These are phyloP conservation scores for Fusarium continuum DNA, from an alignment of 2,329 filamentous ascomycete genomes.

Conservation along the genomic window DNA sequence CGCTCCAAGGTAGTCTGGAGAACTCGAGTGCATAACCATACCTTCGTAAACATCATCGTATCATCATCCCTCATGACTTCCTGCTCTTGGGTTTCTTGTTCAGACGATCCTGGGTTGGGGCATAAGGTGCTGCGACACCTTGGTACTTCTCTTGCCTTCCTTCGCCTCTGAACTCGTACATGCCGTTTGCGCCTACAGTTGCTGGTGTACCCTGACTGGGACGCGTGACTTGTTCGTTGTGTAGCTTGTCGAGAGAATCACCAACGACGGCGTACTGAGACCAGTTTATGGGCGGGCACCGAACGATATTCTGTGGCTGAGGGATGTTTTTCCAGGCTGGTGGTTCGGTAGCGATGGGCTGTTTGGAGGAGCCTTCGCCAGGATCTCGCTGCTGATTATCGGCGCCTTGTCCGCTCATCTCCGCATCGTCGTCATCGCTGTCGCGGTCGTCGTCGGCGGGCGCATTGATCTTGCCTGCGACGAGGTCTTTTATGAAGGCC, in stretches of 20 bases:
- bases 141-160: constrained; percentile 56
- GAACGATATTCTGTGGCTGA: constrained; percentile 80
- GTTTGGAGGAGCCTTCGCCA: constrained; percentile 35
- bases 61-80: constrained; percentile 39
- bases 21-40: constrained; percentile 11
- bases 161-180: constrained; percentile 61
- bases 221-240: constrained; percentile 77
- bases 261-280: constrained; percentile 91
- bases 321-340: constrained; percentile 72
- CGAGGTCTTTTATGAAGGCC: constrained; percentile 75
- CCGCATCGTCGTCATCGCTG: constrained; percentile 44
- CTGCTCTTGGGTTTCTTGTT: constrained; percentile 50
- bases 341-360: constrained; percentile 38
- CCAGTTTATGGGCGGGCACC: constrained; percentile 94
- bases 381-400: constrained; percentile 43
- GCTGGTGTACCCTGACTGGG: constrained; percentile 68
- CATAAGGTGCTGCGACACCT: constrained; percentile 67
- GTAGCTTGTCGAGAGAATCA: constrained; percentile 79
- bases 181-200: constrained; percentile 53
- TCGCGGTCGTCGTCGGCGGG: constrained; percentile 43
- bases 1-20: constrained; percentile 19
- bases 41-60: constrained; percentile 12
- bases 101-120: constrained; percentile 61
- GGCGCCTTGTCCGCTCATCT: constrained; percentile 41
- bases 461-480: constrained; percentile 64